Conservation (phyloP, 2,329 filamentous ascomycete genomes). For the Meredithiella fracta region DNA sequence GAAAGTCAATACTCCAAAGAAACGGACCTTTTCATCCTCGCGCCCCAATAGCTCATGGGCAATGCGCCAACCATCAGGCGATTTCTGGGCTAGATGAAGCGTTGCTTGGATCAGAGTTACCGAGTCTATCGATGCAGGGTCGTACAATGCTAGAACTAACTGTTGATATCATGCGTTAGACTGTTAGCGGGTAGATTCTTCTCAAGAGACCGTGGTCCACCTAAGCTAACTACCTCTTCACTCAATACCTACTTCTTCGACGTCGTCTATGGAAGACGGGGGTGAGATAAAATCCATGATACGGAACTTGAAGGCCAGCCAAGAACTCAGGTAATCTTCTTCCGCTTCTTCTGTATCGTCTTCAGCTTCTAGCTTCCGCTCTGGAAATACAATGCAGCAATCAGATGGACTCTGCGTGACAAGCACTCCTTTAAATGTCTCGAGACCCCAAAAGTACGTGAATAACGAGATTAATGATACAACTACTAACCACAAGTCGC, state of each 20-base stretch:
- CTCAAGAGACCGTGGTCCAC: not conserved
- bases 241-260: conserved; percentile 13
- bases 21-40: conserved; percentile 59
- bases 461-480: too few relatives aligned
- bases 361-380: too few relatives aligned
- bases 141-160: conserved; percentile 38
- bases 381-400: too few relatives aligned
- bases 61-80: conserved; percentile 69
- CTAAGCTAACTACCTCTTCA: too few relatives aligned
- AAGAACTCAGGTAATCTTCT: too few relatives aligned
- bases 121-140: conserved; percentile 31
- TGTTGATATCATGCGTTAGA: conserved; percentile 15
- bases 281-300: conserved; percentile 9
- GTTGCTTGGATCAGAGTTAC: conserved; percentile 48
- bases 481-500: too few relatives aligned
- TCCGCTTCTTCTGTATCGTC: too few relatives aligned
- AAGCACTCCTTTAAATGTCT: too few relatives aligned
- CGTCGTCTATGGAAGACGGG: conserved; percentile 11
- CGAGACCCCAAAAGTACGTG: too few relatives aligned
- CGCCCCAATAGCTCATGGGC: conserved; percentile 58
- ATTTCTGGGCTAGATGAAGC: conserved; percentile 63
- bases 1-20: conserved; percentile 84
- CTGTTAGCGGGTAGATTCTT: too few relatives aligned
- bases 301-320: not conserved
- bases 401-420: too few relatives aligned